Base-by-base conservation (phyloP, 2,329 filamentous ascomycete genomes). In the Paradendryphiella salina region DNA sequence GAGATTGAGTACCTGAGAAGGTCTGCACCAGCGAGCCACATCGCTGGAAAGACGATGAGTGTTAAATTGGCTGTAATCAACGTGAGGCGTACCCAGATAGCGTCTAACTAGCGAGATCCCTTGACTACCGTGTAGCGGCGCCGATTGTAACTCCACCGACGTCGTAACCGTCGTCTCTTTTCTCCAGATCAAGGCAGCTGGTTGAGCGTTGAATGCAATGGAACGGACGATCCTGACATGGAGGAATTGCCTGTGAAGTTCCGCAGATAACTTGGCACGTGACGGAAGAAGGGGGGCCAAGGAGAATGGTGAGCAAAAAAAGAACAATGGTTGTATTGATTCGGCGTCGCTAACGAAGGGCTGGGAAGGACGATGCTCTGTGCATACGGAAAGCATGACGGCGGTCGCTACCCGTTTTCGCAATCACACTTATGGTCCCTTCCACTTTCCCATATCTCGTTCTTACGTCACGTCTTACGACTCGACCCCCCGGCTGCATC, bases 51-150 rank as follows among this genome's bases (percentile, higher is more conserved):
- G 23, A 7, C 23, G 23, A 3, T 10, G 23, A 9, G 23, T 26
- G 23, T 26, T 26, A 26, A 26, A 47, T 47, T 33, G 40, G 4
- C 44, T 49, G 57, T 40, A 58, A 54, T 58, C 47, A 52, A 60
- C 15, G 29, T 49, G 57, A 58, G 47, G 52, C 50, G 53, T 13
- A 18, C 15, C 33, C 35, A 50, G 39, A 50, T 50, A 35, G 44
- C 34, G 40, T 56, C 54, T 50, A 8, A 40, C 28, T 53, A 38
- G 20, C 17, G 20, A 33, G 31, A 14, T 14, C 42, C 32, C 21
- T 18, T 29, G 33, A 14, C n/a, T n/a, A n/a, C 20, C 42, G 28
- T 21, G 23, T 33, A 37, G 13, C 15, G 26, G 21, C 32, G 11
- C 23, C 31, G 31, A n/a, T 17, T 21, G 21, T n/a, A 15, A 5